phyloP scores from a whole-genome alignment of 1,139 yeast species.

The Zygoascus meyerae region DNA sequence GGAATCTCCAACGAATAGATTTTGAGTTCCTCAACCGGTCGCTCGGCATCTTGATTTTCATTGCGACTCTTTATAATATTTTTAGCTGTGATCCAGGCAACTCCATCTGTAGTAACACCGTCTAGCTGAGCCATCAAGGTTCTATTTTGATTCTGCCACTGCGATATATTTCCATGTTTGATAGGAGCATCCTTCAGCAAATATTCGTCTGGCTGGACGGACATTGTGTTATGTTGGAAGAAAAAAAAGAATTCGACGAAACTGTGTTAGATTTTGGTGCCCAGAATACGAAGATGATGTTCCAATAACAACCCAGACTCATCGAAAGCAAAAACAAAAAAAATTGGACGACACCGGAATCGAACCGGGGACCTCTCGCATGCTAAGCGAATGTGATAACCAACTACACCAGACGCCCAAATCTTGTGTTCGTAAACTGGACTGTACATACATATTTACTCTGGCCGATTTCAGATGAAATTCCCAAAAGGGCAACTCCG shows the following conservation, averaged over 20 bases:
- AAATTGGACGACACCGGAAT: conserved; percentile 19
- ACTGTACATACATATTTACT: no score
- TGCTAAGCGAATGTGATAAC: conserved; percentile 19
- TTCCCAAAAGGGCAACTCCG: no score
- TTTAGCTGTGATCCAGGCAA: conserved; percentile 36
- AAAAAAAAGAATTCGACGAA: no score
- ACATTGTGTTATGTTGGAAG: no score
- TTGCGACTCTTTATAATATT: conserved; percentile 32
- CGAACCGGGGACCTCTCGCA: conserved; percentile 19
- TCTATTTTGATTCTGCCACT: conserved; percentile 34
- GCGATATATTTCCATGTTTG: conserved; percentile 26
- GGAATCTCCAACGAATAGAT: conserved; percentile 17
- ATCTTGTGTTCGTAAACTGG: neutral
- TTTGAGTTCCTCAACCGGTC: conserved; percentile 30
- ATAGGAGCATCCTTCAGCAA: conserved; percentile 29
- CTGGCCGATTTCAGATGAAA: no score
- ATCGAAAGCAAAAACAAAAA: conserved; percentile 5
- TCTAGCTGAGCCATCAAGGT: conserved; percentile 39
- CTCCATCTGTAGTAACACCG: conserved; percentile 38
- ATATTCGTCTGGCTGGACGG: conserved; percentile 7
- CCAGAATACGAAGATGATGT: neutral
- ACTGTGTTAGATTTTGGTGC: neutral
- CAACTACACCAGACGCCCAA: conserved; percentile 19
- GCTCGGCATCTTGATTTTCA: conserved; percentile 35
- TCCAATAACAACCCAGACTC: neutral